A percentile compares a stretch with the other conserved stretches of the same genome.
Evolutionary conservation across 1,284 basidiomycete species (phyloP).

Genomic region (Cutaneotrichosporon sp.): DNA sequence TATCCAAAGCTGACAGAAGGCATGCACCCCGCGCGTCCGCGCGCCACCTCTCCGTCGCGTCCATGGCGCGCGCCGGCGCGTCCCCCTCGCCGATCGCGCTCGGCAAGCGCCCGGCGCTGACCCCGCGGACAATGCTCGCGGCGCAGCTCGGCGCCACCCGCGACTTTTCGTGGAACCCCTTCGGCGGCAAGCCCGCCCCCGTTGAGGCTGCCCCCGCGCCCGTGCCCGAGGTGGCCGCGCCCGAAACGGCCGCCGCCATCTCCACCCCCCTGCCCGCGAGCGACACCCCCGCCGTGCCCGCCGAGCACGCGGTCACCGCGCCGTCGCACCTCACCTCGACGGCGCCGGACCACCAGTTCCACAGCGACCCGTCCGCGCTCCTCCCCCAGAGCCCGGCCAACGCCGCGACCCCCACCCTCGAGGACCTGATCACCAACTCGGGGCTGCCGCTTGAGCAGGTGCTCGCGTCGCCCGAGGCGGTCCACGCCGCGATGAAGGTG

Average conservation of each 20-base stretch:
- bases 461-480: slow-evolving; percentile 49
- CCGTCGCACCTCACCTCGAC: slow-evolving; percentile 21
- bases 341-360: slow-evolving; percentile 25
- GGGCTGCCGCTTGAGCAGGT: slow-evolving; percentile 44
- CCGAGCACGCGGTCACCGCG: slow-evolving; percentile 18
- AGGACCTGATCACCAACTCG: slow-evolving; percentile 47
- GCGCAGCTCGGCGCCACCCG: slow-evolving; percentile 13
- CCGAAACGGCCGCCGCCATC: slow-evolving; percentile 1
- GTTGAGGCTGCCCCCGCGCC: no score
- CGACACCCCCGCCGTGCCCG: slow-evolving; percentile 14
- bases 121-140: background rate
- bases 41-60: slow-evolving; percentile 27
- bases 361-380: slow-evolving; percentile 32
- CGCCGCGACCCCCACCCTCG: slow-evolving; percentile 39
- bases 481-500: slow-evolving; percentile 60
- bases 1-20: slow-evolving; percentile 11
- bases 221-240: slow-evolving; percentile 1
- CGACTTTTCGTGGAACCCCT: slow-evolving; percentile 36
- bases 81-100: slow-evolving; percentile 38
- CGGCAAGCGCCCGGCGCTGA: slow-evolving; percentile 36
- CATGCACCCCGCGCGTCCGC: slow-evolving; percentile 13
- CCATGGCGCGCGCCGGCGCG: slow-evolving; percentile 23
- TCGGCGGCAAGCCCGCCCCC: no score
- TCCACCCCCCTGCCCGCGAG: slow-evolving; percentile 15
- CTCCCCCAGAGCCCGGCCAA: slow-evolving; percentile 43